These are phyloP conservation scores for Leccinum fibrillosum DNA, from an alignment of 768 basidiomycete genomes.

Conservation along the genomic window DNA sequence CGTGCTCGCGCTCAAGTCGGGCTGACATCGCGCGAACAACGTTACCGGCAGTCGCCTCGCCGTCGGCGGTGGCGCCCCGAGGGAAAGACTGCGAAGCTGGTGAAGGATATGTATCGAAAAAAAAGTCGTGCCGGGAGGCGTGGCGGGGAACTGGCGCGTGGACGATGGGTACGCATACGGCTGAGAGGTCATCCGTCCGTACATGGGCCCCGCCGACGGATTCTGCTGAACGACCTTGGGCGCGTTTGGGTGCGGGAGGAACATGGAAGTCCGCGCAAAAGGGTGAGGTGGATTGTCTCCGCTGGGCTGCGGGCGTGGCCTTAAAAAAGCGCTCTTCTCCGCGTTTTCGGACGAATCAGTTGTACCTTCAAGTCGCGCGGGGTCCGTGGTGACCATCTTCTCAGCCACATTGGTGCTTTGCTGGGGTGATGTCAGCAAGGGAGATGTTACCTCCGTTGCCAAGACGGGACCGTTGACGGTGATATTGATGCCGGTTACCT, in stretches of 20 bases:
- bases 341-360: constrained; percentile 4
- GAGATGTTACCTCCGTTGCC: constrained; percentile 14
- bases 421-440: not conserved
- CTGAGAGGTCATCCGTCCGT: constrained; percentile 38
- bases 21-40: constrained; percentile 56
- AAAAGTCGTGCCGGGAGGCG: constrained; percentile 27
- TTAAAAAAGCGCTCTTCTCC: constrained; percentile 23
- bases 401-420: constrained; percentile 13
- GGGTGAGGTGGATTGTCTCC: constrained; percentile 16
- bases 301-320: constrained; percentile 22
- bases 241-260: constrained; percentile 54
- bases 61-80: constrained; percentile 22
- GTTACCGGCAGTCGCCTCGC: constrained; percentile 34
- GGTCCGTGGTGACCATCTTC: constrained; percentile 16
- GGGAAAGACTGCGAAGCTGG: constrained; percentile 21
- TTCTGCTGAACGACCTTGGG: constrained; percentile 34
- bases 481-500: constrained; percentile 5
- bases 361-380: constrained; percentile 3
- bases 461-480: not conserved
- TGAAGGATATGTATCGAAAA: constrained; percentile 28
- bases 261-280: constrained; percentile 39
- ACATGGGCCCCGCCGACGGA: constrained; percentile 52
- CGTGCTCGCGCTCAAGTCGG: constrained; percentile 45
- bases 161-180: constrained; percentile 7
- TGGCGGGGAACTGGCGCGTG: not conserved